phyloP scores from a whole-genome alignment of 768 basidiomycete genomes.

The Hirschioporus abietinus region DNA sequence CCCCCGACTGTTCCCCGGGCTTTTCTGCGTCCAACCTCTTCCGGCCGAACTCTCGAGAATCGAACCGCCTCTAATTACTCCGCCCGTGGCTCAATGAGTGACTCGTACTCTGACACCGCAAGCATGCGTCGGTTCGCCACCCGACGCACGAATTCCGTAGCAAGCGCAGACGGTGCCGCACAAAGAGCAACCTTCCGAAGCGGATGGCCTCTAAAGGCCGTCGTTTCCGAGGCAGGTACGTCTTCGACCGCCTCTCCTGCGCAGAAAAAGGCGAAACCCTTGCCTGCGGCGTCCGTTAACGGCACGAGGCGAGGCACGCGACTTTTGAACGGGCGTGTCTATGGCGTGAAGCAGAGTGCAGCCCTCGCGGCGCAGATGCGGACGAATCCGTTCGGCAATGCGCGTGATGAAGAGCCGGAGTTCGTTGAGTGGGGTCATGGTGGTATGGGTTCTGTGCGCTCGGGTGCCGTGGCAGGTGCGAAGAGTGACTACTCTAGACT shows the following conservation, averaged over 20 bases:
- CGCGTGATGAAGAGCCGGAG: slow-evolving; percentile 64
- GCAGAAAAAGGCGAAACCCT: not conserved
- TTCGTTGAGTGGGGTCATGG: slow-evolving; percentile 94
- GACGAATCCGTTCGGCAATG: slow-evolving; percentile 59
- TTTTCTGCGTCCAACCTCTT: not conserved
- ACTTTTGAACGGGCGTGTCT: slow-evolving; percentile 85
- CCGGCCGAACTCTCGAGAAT: not conserved
- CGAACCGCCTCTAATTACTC: not conserved
- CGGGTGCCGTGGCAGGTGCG: slow-evolving; percentile 19
- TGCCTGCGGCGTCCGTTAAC: slow-evolving; percentile 11
- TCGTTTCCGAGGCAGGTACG: slow-evolving; percentile 19
- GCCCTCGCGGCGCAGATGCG: slow-evolving; percentile 23
- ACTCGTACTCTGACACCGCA: not conserved
- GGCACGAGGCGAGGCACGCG: slow-evolving; percentile 34
- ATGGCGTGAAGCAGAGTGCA: slow-evolving; percentile 41
- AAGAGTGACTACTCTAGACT: slow-evolving; percentile 14
- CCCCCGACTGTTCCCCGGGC: not conserved
- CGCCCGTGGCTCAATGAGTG: not conserved
- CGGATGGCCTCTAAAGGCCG: slow-evolving; percentile 17
- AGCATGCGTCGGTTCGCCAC: not conserved
- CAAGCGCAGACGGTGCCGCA: not conserved
- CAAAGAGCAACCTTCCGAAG: slow-evolving; percentile 10
- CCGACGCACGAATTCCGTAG: not conserved
- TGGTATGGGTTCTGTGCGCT: slow-evolving; percentile 62
- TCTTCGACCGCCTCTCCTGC: not conserved